These are phyloP conservation scores for Cephaloascus fragrans DNA, from an alignment of 805 yeast species.

Conservation along the genomic window DNA sequence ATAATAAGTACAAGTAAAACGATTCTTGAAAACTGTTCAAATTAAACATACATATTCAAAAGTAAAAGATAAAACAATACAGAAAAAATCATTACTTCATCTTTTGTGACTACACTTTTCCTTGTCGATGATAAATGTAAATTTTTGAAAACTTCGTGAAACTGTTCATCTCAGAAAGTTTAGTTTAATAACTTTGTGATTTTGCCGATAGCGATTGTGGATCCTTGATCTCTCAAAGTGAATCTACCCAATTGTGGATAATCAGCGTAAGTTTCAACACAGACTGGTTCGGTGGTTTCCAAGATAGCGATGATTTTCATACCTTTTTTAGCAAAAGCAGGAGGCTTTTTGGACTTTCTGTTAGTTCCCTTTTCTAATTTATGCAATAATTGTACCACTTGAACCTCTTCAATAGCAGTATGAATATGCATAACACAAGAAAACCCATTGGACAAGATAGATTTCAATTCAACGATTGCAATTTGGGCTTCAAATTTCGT, in stretches of 20 bases:
- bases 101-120: too few relatives aligned
- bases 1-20: neutral
- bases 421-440: constrained; percentile 98
- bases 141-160: too few relatives aligned
- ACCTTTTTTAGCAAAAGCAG: constrained; percentile 97
- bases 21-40: neutral
- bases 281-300: constrained; percentile 79
- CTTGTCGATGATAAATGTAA: too few relatives aligned
- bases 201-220: constrained; percentile 97
- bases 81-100: too few relatives aligned
- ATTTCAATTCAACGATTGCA: constrained; percentile 92
- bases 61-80: too few relatives aligned
- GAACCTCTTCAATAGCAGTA: constrained; percentile 95
- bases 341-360: constrained; percentile 92
- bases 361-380: constrained; percentile 95
- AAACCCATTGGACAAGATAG: constrained; percentile 90
- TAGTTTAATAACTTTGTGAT: constrained; percentile 66
- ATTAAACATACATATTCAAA: too few relatives aligned
- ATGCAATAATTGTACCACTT: constrained; percentile 72
- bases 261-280: constrained; percentile 87
- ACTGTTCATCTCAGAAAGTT: too few relatives aligned
- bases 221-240: constrained; percentile 97
- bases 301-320: constrained; percentile 94
- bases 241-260: constrained; percentile 97
- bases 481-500: constrained; percentile 91